These are phyloP conservation scores for Stachybotrys chlorohalonatus DNA, from an alignment of 2,329 filamentous ascomycete species.

Conservation along the genomic window DNA sequence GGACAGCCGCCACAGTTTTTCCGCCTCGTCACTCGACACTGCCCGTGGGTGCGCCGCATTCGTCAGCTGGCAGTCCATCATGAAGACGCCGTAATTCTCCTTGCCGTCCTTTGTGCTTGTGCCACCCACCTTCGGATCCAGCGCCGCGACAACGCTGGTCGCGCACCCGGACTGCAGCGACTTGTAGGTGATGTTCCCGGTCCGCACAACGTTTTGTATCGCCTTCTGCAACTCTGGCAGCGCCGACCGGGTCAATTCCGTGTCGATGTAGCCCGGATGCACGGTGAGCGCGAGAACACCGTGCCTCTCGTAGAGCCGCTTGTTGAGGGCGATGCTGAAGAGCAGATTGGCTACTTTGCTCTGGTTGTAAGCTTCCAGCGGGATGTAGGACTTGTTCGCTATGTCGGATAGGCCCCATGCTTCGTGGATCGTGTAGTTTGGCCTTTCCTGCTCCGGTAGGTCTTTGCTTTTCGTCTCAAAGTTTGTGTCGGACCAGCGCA, in stretches of 20 bases:
- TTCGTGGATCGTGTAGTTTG: slow-evolving; percentile 1
- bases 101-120: slow-evolving; percentile 3
- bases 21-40: slow-evolving; percentile 14
- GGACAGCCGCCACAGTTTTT: slow-evolving; percentile 21
- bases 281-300: slow-evolving; percentile 19
- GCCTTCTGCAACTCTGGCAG: slow-evolving; percentile 3
- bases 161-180: slow-evolving; percentile 18
- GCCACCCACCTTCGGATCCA: slow-evolving; percentile 13
- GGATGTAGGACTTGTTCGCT: slow-evolving; percentile 8
- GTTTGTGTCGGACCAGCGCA: slow-evolving; percentile 32
- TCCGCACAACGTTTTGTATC: slow-evolving; percentile 7
- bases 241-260: slow-evolving; percentile 17
- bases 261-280: slow-evolving; percentile 22
- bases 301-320: slow-evolving; percentile 13
- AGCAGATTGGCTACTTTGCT: slow-evolving; percentile 17
- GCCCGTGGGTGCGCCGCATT: slow-evolving; percentile 3
- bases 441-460: slow-evolving; percentile 8
- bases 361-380: slow-evolving; percentile 13
- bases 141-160: slow-evolving; percentile 18
- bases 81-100: slow-evolving; percentile 16
- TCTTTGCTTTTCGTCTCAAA: slow-evolving; percentile 22
- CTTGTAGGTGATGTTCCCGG: slow-evolving; percentile 8
- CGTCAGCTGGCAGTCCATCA: slow-evolving; percentile 15
- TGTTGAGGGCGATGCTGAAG: slow-evolving; percentile 10
- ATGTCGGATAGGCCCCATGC: slow-evolving; percentile 7